phyloP scores from a whole-genome alignment of 345 rosid species.

The Lepidium aucheri region DNA sequence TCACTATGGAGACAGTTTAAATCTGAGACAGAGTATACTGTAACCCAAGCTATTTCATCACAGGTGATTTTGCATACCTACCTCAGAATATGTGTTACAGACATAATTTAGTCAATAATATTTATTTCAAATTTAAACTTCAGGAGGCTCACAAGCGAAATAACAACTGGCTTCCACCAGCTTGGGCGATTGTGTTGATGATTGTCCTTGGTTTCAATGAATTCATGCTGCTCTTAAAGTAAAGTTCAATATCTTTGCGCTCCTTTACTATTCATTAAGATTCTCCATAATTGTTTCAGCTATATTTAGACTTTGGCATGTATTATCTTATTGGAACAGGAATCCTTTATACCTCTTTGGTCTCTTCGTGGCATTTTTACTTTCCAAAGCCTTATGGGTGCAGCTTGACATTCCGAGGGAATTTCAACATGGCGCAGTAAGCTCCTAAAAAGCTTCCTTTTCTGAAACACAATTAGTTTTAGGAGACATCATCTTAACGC shows the following conservation, averaged over 20 bases:
- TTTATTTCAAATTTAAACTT: not conserved
- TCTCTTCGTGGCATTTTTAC: constrained; percentile 44
- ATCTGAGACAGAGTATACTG: constrained; percentile 58
- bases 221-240: constrained; percentile 69
- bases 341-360: constrained; percentile 67
- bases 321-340: constrained; percentile 41
- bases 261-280: constrained; percentile 2
- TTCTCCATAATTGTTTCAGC: not conserved
- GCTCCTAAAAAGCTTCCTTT: constrained; percentile 3
- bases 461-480: not conserved
- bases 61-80: constrained; percentile 38
- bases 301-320: not conserved
- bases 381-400: constrained; percentile 68
- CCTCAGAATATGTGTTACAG: not conserved
- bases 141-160: constrained; percentile 62
- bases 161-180: constrained; percentile 71
- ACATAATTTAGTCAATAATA: not conserved
- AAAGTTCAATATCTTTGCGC: constrained; percentile 6
- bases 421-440: constrained; percentile 64
- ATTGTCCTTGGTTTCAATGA: constrained; percentile 66
- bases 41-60: constrained; percentile 69
- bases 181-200: constrained; percentile 60
- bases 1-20: constrained; percentile 81
- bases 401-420: constrained; percentile 54
- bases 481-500: not conserved